Percentiles rank a stretch among this genome's conserved stretches.
These are phyloP conservation scores for Verticillium klebahnii DNA, from an alignment of 2,329 filamentous ascomycete species.

Conservation along the genomic window DNA sequence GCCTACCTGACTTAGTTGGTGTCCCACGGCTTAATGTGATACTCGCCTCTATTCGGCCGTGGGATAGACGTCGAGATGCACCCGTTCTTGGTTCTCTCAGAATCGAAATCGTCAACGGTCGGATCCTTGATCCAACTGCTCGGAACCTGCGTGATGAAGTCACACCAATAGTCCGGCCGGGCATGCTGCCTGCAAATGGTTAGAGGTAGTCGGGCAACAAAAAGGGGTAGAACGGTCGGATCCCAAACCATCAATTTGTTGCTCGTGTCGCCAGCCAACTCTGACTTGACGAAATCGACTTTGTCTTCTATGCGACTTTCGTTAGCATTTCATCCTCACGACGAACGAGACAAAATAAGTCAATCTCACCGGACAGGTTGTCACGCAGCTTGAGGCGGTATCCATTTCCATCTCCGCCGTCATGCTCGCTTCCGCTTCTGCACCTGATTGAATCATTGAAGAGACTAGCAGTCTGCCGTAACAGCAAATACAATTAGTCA, in stretches of 20 bases:
- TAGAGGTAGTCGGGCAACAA: neutral
- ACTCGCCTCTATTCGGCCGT: constrained; percentile 4
- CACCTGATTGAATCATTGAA: constrained; percentile 23
- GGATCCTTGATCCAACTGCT: constrained; percentile 14
- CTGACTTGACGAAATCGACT: constrained; percentile 25
- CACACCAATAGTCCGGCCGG: constrained; percentile 28
- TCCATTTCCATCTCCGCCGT: constrained; percentile 23
- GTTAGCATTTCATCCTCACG: too few relatives aligned
- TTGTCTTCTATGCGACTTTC: constrained; percentile 10
- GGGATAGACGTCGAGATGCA: constrained; percentile 10
- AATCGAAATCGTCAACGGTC: constrained; percentile 3
- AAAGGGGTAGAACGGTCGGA: too few relatives aligned
- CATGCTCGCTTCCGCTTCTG: constrained; percentile 19
- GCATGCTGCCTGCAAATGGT: constrained; percentile 23
- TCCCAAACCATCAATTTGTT: neutral
- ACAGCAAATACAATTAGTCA: neutral
- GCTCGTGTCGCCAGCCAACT: constrained; percentile 18
- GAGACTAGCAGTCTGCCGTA: neutral
- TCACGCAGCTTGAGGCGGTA: constrained; percentile 22
- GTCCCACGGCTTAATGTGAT: neutral
- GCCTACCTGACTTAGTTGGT: too few relatives aligned
- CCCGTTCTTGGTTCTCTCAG: constrained; percentile 2
- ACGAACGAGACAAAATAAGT: neutral
- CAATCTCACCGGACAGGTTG: constrained; percentile 19
- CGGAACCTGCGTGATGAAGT: constrained; percentile 17